These are phyloP conservation scores for Leptomonas pyrrhocoris DNA, from an alignment of 208 protist species.

Conservation along the genomic window DNA sequence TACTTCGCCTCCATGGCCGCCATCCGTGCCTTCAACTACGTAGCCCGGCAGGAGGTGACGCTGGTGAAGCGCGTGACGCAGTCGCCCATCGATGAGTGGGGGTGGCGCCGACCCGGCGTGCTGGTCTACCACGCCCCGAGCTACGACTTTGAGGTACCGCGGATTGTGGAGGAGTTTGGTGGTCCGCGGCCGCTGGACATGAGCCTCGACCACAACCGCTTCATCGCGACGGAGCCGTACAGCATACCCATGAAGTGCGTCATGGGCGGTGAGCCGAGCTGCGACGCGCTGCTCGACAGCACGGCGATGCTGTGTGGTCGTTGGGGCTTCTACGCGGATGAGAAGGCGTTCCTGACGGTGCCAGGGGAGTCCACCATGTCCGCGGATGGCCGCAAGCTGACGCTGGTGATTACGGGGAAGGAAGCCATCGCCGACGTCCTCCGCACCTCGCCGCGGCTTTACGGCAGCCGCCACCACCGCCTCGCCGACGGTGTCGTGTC, in stretches of 20 bases:
- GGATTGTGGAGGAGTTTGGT: conserved; percentile 93
- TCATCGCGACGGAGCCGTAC: conserved; percentile 88
- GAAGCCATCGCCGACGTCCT: conserved; percentile 63
- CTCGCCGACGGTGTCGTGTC: conserved; percentile 69
- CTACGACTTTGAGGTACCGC: conserved; percentile 85
- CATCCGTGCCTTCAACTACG: conserved; percentile 86
- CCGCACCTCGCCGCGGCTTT: conserved; percentile 68
- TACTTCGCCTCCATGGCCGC: conserved; percentile 85
- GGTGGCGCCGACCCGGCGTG: conserved; percentile 81
- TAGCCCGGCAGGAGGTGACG: conserved; percentile 82
- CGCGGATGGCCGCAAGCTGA: conserved; percentile 54
- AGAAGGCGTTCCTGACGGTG: conserved; percentile 78
- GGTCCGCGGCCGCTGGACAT: conserved; percentile 87
- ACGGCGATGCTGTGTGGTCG: conserved; percentile 82
- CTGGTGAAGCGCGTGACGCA: conserved; percentile 86
- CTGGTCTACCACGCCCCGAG: conserved; percentile 85
- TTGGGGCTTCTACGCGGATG: conserved; percentile 91
- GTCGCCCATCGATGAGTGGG: conserved; percentile 90
- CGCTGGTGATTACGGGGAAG: conserved; percentile 58
- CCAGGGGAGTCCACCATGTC: conserved; percentile 71
- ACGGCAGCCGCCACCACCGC: conserved; percentile 85
- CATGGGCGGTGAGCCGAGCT: conserved; percentile 79
- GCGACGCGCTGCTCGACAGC: conserved; percentile 77
- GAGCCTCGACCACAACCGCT: conserved; percentile 64
- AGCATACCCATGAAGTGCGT: conserved; percentile 91